These are phyloP conservation scores for Chlamydomonas schloesseri DNA, from an alignment of 139 green algal species.

Conservation along the genomic window DNA sequence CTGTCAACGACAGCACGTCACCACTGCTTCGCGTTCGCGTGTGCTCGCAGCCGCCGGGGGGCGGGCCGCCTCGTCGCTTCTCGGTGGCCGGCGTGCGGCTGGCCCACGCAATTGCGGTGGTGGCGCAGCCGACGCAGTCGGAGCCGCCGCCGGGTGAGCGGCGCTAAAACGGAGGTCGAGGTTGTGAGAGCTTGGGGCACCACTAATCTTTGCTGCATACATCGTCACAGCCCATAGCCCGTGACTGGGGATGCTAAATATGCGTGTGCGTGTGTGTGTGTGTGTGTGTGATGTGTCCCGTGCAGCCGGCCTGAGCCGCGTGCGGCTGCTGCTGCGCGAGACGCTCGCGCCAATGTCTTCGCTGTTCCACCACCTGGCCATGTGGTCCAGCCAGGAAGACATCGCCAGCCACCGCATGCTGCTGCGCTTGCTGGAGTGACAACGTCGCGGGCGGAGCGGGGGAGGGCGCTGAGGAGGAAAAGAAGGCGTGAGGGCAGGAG, in stretches of 20 bases:
- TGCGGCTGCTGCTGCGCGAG: slow-evolving; percentile 22
- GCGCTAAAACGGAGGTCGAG: too few relatives aligned
- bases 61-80: neutral
- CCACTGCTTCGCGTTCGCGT: too few relatives aligned
- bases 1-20: too few relatives aligned
- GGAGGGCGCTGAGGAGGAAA: too few relatives aligned
- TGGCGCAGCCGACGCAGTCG: neutral
- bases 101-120: slow-evolving; percentile 6
- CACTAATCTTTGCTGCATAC: too few relatives aligned
- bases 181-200: too few relatives aligned
- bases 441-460: neutral
- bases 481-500: neutral
- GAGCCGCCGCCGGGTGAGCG: neutral
- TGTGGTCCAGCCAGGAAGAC: neutral
- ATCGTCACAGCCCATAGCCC: too few relatives aligned
- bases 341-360: slow-evolving; percentile 7
- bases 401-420: slow-evolving; percentile 3
- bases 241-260: too few relatives aligned
- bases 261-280: too few relatives aligned
- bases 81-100: slow-evolving; percentile 15
- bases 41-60: neutral
- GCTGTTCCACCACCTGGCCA: slow-evolving; percentile 11
- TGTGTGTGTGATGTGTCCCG: too few relatives aligned
- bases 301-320: slow-evolving; percentile 4
- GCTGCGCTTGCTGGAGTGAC: slow-evolving; percentile 36